Percentiles rank a stretch among this genome's conserved stretches.
Evolutionary conservation across 305 asterid species (phyloP).

Genomic region (Salvia sclarea): DNA sequence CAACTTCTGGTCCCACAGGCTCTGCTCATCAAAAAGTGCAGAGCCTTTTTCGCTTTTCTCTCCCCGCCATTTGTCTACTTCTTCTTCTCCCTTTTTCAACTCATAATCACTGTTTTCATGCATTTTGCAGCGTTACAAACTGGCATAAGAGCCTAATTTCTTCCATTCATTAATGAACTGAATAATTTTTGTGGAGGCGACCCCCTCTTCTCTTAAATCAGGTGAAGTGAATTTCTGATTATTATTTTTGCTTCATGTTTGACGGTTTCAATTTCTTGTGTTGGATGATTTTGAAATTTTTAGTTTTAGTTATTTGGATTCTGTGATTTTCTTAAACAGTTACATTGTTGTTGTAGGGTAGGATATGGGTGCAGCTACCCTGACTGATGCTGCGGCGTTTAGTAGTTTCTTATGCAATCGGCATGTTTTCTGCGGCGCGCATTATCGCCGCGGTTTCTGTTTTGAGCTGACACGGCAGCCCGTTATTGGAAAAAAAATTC

Average conservation of each 20-base stretch:
- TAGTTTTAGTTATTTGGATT: neutral
- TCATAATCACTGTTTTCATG: neutral
- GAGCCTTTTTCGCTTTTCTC: neutral
- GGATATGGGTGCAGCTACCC: slow-evolving; percentile 15
- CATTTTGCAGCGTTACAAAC: neutral
- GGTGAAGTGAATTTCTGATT: neutral
- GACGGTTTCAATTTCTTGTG: neutral
- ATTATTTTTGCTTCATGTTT: neutral
- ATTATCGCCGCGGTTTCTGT: neutral
- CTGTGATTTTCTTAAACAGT: neutral
- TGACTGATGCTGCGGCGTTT: slow-evolving; percentile 21
- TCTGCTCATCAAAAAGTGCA: neutral
- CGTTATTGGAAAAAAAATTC: neutral
- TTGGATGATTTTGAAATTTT: neutral
- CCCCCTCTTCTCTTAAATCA: slow-evolving; percentile 7
- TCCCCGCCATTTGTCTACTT: slow-evolving; percentile 21
- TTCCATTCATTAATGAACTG: neutral
- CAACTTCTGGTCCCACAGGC: slow-evolving; percentile 10
- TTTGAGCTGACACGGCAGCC: slow-evolving; percentile 18
- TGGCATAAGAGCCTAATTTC: neutral
- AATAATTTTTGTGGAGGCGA: neutral
- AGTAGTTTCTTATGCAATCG: slow-evolving; percentile 9
- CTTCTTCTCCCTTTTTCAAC: slow-evolving; percentile 7
- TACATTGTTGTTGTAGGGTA: neutral
- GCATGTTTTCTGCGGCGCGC: slow-evolving; percentile 1